Evolutionary conservation across 495 filamentous ascomycete genomes (phyloP), one percentile per base, ranked within the genome.

Genomic region (Penicillium steckii): DNA sequence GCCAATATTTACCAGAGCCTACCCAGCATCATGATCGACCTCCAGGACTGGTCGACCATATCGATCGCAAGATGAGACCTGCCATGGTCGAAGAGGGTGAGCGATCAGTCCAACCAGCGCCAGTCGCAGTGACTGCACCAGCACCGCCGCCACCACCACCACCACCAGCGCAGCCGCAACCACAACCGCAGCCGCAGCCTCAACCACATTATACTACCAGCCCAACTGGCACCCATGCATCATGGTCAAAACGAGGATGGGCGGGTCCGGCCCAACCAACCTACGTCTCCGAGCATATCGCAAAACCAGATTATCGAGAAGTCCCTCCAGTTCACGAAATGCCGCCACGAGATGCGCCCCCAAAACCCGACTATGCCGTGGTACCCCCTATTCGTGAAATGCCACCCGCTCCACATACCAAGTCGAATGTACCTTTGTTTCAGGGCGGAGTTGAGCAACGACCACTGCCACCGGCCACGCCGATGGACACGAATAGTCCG

Each of bases 1-100:
- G 47, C 21, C 70, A 71, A 25, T 75, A 71, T 52, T 18, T 74
- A 70, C 80, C 71, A 74, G 78, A 83, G 69, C 68, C 71, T 70
- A 76, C 60, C 70, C 74, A 65, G 29, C 69, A 63, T 23, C 73
- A 73, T 65, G 69, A 77, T 32, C 59, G 71, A 50, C 68, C 61
- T 26, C 55, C 72, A n/a, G 57, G 43, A 45, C 49, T 71, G 44
- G 57, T 61, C 41, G 70, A 73, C 32, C 71, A 71, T 44, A 44
- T 66, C 15, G 72, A 75, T 7, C 67, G 57, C 22, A 80, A 73
- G 37, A 74, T 69, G 48, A 56, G 75, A 45, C 69, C 75, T 3
- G 68, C 77, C 13, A 67, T 75, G 29, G 62, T 70, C 0, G 77
- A 81, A 35, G 75, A 80, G 17, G 64, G 54, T 56, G 73, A 78